Conservation (phyloP, 2,329 filamentous ascomycete genomes). For the Metarhizium sp. region DNA sequence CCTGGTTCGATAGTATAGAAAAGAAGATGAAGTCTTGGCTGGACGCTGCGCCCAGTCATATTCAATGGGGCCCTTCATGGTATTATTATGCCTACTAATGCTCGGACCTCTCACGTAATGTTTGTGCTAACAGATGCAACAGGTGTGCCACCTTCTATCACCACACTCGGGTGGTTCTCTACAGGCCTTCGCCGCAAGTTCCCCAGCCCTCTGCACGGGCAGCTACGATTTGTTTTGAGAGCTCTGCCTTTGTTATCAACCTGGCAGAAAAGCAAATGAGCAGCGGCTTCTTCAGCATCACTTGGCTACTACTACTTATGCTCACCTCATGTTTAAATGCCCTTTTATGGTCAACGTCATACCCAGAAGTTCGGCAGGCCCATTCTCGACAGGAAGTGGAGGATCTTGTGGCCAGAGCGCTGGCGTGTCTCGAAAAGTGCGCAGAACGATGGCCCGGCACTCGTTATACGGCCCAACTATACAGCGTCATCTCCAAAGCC, state of each 20-base stretch:
- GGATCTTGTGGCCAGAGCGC: constrained; percentile 59
- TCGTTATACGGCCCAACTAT: constrained; percentile 72
- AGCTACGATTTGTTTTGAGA: constrained; percentile 74
- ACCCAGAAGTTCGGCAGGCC: constrained; percentile 66
- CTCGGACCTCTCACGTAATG: no score
- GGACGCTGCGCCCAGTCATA: constrained; percentile 62
- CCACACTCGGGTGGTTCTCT: constrained; percentile 80
- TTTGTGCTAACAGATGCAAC: not conserved
- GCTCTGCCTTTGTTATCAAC: constrained; percentile 71
- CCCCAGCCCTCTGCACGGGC: constrained; percentile 74
- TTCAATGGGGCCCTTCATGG: constrained; percentile 69
- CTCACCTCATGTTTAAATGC: constrained; percentile 91
- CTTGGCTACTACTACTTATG: constrained; percentile 85
- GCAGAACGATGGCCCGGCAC: constrained; percentile 90
- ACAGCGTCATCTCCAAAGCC: constrained; percentile 74
- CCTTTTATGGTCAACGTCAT: constrained; percentile 84
- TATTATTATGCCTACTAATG: constrained; percentile 39
- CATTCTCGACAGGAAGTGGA: constrained; percentile 70
- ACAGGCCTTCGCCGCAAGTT: constrained; percentile 85
- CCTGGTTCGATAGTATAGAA: constrained; percentile 79
- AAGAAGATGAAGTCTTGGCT: constrained; percentile 73
- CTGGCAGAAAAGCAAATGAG: constrained; percentile 74
- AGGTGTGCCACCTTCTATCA: constrained; percentile 66
- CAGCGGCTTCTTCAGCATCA: constrained; percentile 68
- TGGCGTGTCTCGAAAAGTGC: constrained; percentile 71